These are phyloP conservation scores for Lactifluus piperatus DNA, from an alignment of 768 basidiomycete species.

Conservation along the genomic window DNA sequence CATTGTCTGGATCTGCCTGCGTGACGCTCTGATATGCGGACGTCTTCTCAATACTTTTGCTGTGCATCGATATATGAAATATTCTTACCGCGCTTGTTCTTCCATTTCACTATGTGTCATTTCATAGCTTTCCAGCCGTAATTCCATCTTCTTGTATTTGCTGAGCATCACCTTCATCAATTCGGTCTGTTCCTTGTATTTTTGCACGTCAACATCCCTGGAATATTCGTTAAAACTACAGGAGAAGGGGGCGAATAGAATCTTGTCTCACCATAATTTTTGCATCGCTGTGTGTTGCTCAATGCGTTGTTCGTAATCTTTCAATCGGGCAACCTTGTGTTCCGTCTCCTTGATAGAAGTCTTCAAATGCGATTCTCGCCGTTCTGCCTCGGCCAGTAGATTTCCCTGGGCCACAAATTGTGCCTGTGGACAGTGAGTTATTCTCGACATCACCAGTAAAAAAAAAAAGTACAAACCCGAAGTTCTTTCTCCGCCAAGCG, in stretches of 20 bases:
- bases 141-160: constrained; percentile 56
- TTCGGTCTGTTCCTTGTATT: constrained; percentile 55
- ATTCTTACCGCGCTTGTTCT: constrained; percentile 48
- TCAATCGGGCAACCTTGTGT: constrained; percentile 72
- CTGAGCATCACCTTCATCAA: constrained; percentile 48
- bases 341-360: constrained; percentile 70
- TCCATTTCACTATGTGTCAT: constrained; percentile 46
- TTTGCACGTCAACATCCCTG: constrained; percentile 71
- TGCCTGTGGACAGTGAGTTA: constrained; percentile 35
- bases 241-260: neutral
- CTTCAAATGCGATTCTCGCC: constrained; percentile 60
- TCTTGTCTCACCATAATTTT: constrained; percentile 51
- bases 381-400: constrained; percentile 58
- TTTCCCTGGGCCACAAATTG: constrained; percentile 61
- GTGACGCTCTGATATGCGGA: constrained; percentile 36
- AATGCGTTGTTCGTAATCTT: constrained; percentile 83
- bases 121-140: constrained; percentile 52
- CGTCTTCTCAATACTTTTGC: neutral
- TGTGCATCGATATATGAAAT: neutral
- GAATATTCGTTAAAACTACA: neutral
- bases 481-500: constrained; percentile 65
- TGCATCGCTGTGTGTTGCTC: constrained; percentile 73
- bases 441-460: neutral
- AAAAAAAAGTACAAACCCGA: constrained; percentile 35
- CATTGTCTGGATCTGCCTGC: constrained; percentile 52